These are phyloP conservation scores for Schizochytrium sp. DNA, from an alignment of 108 stramenopile genomes.

Conservation along the genomic window DNA sequence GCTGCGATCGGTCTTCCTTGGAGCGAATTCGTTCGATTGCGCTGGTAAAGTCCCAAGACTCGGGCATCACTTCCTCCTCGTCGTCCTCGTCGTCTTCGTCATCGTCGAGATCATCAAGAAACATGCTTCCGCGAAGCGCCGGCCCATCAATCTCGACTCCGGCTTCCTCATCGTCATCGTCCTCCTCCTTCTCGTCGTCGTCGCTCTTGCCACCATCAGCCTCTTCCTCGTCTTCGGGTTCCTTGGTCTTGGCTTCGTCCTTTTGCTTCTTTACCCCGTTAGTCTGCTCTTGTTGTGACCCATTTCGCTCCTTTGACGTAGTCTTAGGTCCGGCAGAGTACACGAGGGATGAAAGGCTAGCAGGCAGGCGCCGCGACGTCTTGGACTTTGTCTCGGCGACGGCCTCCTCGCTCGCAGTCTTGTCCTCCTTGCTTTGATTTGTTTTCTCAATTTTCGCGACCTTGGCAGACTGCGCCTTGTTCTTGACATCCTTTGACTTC, in stretches of 20 bases:
- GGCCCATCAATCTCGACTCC: background rate
- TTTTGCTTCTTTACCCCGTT: too few relatives aligned
- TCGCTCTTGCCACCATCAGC: too few relatives aligned
- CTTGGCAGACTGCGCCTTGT: too few relatives aligned
- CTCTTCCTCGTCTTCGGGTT: too few relatives aligned
- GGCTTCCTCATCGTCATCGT: background rate
- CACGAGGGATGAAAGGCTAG: background rate
- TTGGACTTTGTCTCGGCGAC: background rate
- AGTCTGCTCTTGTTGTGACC: too few relatives aligned
- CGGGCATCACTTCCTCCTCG: background rate
- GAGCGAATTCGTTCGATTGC: background rate
- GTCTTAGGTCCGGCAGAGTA: background rate
- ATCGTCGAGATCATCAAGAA: background rate
- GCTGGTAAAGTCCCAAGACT: slow-evolving; percentile 7
- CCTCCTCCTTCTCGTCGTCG: background rate
- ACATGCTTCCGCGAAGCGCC: background rate
- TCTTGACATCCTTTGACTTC: too few relatives aligned
- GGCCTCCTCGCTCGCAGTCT: background rate
- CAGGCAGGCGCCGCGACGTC: background rate
- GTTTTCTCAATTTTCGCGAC: too few relatives aligned
- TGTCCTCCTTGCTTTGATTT: too few relatives aligned
- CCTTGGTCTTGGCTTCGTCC: too few relatives aligned
- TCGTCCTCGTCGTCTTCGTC: background rate
- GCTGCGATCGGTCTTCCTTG: background rate
- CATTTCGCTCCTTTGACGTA: too few relatives aligned